A percentile compares a stretch with the other conserved stretches of the same genome.
phyloP scores from a whole-genome alignment of 1,284 basidiomycete species.

The Termitomyces sp. region DNA sequence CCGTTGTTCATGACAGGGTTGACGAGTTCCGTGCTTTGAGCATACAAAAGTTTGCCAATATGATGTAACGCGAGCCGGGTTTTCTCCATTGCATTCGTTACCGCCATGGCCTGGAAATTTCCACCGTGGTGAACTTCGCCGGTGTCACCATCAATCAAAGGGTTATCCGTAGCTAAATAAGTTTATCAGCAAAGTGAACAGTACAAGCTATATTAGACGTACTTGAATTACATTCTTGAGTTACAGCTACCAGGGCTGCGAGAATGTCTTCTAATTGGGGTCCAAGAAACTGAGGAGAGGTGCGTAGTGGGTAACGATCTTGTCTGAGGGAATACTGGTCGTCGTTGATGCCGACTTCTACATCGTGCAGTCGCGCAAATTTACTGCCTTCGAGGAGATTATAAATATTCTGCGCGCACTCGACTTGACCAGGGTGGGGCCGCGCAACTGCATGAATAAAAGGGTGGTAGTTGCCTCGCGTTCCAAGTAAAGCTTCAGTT shows the following conservation, averaged over 20 bases:
- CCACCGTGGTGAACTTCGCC: conserved; percentile 76
- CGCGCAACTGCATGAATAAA: conserved; percentile 79
- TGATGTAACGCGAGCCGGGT: conserved; percentile 78
- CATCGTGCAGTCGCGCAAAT: conserved; percentile 55
- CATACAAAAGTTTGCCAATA: conserved; percentile 79
- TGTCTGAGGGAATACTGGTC: conserved; percentile 56
- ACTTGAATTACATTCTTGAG: conserved; percentile 85
- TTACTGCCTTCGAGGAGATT: conserved; percentile 64
- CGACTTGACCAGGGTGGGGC: conserved; percentile 85
- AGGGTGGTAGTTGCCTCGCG: conserved; percentile 65
- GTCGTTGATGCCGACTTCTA: conserved; percentile 40
- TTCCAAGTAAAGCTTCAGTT: conserved; percentile 73
- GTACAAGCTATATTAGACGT: conserved; percentile 27
- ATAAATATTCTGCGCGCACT: conserved; percentile 65
- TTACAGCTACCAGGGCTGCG: conserved; percentile 56
- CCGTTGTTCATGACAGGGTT: conserved; percentile 83
- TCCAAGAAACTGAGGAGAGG: conserved; percentile 82
- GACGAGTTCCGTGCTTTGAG: conserved; percentile 79
- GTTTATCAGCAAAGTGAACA: conserved; percentile 1
- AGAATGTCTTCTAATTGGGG: conserved; percentile 83
- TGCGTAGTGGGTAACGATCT: conserved; percentile 81
- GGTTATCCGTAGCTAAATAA: conserved; percentile 65
- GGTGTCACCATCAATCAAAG: conserved; percentile 63
- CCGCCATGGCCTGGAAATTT: conserved; percentile 79
- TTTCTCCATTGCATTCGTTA: conserved; percentile 87